A percentile compares a stretch with the other conserved stretches of the same genome.
Evolutionary conservation across 2,329 filamentous ascomycete genomes (phyloP).

Genomic region (Escovopsis sp.): DNA sequence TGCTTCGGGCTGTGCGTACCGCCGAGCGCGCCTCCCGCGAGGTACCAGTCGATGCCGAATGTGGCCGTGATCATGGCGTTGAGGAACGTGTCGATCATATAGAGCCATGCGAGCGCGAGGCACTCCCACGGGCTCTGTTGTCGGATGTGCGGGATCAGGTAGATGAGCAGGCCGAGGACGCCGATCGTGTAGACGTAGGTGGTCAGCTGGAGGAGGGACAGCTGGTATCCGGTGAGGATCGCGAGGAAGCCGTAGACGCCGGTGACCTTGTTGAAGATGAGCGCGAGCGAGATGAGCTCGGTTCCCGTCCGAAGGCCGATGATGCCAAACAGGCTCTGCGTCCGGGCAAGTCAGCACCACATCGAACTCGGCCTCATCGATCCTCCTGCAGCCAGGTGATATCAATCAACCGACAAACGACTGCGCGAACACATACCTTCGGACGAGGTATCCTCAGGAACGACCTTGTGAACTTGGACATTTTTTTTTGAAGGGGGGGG

Average conservation of each 20-base stretch:
- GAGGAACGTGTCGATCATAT: constrained; percentile 65
- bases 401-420: background rate
- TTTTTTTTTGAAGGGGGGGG: constrained; percentile 6
- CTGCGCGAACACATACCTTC: constrained; percentile 17
- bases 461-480: constrained; percentile 22
- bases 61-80: constrained; percentile 69
- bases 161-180: constrained; percentile 50
- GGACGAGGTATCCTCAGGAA: constrained; percentile 24
- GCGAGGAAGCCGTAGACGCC: constrained; percentile 83
- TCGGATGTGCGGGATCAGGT: constrained; percentile 67
- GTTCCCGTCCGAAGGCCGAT: constrained; percentile 78
- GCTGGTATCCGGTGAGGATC: constrained; percentile 69
- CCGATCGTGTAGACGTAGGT: constrained; percentile 82
- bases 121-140: constrained; percentile 64
- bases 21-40: constrained; percentile 43
- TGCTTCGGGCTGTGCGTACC: constrained; percentile 7
- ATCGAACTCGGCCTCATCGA: background rate
- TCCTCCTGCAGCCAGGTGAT: background rate
- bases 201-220: constrained; percentile 69
- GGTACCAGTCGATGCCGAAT: constrained; percentile 77
- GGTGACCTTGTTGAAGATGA: constrained; percentile 84
- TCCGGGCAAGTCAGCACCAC: constrained; percentile 6
- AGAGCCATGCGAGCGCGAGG: constrained; percentile 70
- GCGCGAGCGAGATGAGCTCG: constrained; percentile 66
- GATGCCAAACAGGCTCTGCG: constrained; percentile 67